Base-by-base conservation (phyloP, 768 basidiomycete species). In the Fistulinella prunicolor region DNA sequence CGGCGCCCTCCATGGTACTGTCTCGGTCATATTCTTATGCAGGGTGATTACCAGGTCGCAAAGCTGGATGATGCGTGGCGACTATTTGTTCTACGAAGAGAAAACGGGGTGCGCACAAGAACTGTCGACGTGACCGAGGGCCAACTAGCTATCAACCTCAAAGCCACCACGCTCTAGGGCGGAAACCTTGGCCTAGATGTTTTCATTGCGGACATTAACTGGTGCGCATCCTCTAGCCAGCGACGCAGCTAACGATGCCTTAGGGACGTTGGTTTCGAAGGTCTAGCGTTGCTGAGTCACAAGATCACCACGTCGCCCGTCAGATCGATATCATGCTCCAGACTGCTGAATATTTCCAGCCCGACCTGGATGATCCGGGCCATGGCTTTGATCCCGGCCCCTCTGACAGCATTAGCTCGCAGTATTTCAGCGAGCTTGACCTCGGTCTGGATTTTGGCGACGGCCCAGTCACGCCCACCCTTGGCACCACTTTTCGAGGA, bases 111-210 rank as follows among this genome's bases (percentile, higher is more conserved):
- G n/a, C n/a, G n/a, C n/a, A n/a, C n/a, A n/a, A n/a, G n/a, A n/a
- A n/a, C n/a, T 9, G 96, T 97, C 32, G 96, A 99, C 69, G 82
- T 98, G 80, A 92, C 93, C 6, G 94, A 95, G 54, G 94, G 96
- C 52, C 91, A 95, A 66, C 78, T 94, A 1, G 82, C 81, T 1
- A 92, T 91, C 30, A 86, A 85, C 64, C 83, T 85, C 61, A 90
- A 89, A 51, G 81, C 93, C 23, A 95, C 96, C 68, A 95, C 93
- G 1, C 76, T 94, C 28, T 83, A 89, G 60, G 79, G 80, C 1
- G 83, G 80, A 43, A 83, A 81, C 43, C 73, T 93, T 29, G 91
- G 93, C 59, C 74, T 94, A 26, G 89, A 94, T 55, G 74, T 91
- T 20, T 71, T 89, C 9, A 71, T 90, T 17, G 87, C 88, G 3